Evolutionary conservation across 352 stramenopile species (phyloP), one percentile per base, ranked within the genome.

Genomic region (Phytophthora brassicae): DNA sequence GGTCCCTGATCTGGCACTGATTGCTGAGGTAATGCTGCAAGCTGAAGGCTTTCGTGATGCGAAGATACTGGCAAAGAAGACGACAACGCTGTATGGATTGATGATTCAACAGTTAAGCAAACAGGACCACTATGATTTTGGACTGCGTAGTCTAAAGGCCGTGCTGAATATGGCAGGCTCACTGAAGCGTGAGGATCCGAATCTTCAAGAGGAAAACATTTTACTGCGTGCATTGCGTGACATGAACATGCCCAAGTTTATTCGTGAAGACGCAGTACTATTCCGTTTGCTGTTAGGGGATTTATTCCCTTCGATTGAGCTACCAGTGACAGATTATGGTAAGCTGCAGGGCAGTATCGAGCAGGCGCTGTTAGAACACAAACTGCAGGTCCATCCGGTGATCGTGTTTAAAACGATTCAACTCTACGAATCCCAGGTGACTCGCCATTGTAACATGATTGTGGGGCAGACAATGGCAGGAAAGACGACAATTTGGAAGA

Each of bases 351-450:
- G 84, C 8, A 90, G 81, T 5, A 93, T 98, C 24, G 85, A 97
- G 42, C 76, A 93, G 47, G 87, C 97, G 39, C 61, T 98, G 9
- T 50, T 72, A 3, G 84, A 90, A 35, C 74, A 90, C 44, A 92
- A 92, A 20, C 73, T 98, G 6, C 93, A 98, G 59, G 78, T 96
- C 13, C 88, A 98, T 17, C 76, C 77, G 0, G 77, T 89, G 11
- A 98, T 98, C 42, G 87, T 97, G 36, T 95, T 92, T 60, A 98
- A 98, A 75, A 94, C 96, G 2, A 98, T 98, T 29, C 94, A 98
- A 60, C 74, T 98, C 47, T 97, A 97, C 59, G 94, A 98, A 51
- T 96, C 93, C 0, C 95, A 98, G 60, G 86, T 97, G 31, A 97
- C 96, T 19, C 90, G 94, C 1, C 96, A 98, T 53, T 97, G 94